Base-by-base conservation (phyloP, 2,329 filamentous ascomycete genomes). In the Scorias spongiosa region DNA sequence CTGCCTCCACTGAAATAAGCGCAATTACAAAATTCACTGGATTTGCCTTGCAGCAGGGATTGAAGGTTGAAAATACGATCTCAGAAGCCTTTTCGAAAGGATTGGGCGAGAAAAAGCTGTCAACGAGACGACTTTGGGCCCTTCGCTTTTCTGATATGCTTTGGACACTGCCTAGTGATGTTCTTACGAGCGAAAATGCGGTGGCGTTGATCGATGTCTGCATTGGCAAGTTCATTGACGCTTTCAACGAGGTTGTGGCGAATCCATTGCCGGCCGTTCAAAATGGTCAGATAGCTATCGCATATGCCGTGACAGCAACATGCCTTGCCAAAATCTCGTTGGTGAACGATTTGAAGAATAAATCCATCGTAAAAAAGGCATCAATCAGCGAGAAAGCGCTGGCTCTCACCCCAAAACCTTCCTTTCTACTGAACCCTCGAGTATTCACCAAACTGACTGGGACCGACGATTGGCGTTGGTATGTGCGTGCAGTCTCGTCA, bases 211-310 rank as follows among this genome's bases (percentile, higher is more conserved):
- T 72, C 28, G 68, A 69, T 47, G 66, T 69, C 14, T 66, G 67
- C 11, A 54, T 76, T 17, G 62, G 62, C n/a, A 74, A 73, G 49
- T 59, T 91, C 18, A 57, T 81, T 29, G 76, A 84, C 39, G 76
- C 77, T 2, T 91, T 86, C 69, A 76, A 78, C 43, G 91, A 96
- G 52, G 78, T 87, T 12, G 67, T 75, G 38, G 70, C 80, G 18
- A 96, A 94, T 61, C 80, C 89, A 2, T 63, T 86, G 3, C 73
- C 81, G 32, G 80, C 88, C 18, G 78, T 81, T 2, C 89, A 95
- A 59, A 89, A 71, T 54, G 88, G 88, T 10, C 70, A 88, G n/a
- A 74, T 93, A 43, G 79, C 83, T 11, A 80, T 80, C 29, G 86
- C 83, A 36, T 87, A 85, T 60, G 78, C 91, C 43, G 72, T 83